Percentiles rank a stretch among this genome's conserved stretches.
These are phyloP conservation scores for Pythium insidiosum DNA, from an alignment of 352 stramenopile genomes.

Conservation along the genomic window DNA sequence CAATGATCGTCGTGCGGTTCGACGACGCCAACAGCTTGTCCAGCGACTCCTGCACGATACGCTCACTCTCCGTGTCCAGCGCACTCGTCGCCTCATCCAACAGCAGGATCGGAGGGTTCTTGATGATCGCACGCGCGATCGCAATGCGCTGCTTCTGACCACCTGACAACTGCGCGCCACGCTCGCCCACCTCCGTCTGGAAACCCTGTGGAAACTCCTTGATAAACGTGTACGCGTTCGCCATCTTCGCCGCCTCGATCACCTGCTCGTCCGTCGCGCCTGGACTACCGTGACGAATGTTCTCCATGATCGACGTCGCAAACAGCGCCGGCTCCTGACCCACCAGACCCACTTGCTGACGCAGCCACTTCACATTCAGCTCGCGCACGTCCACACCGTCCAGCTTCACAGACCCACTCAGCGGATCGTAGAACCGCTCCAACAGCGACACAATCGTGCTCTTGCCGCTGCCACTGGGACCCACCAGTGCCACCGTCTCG, in stretches of 20 bases:
- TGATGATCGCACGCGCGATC: slow-evolving; percentile 87
- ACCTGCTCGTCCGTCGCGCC: slow-evolving; percentile 5
- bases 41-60: slow-evolving; percentile 88
- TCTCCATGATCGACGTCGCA: slow-evolving; percentile 15
- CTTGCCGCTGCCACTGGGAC: slow-evolving; percentile 50
- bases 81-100: slow-evolving; percentile 83
- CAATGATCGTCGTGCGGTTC: slow-evolving; percentile 75
- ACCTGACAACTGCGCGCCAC: slow-evolving; percentile 77
- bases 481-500: slow-evolving; percentile 31
- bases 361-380: slow-evolving; percentile 67
- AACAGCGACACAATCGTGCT: slow-evolving; percentile 83
- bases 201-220: slow-evolving; percentile 68
- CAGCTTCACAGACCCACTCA: slow-evolving; percentile 9
- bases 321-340: slow-evolving; percentile 62
- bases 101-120: slow-evolving; percentile 75
- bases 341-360: slow-evolving; percentile 80
- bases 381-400: slow-evolving; percentile 30
- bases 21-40: slow-evolving; percentile 36
- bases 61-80: slow-evolving; percentile 64
- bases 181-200: slow-evolving; percentile 84
- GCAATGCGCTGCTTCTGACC: slow-evolving; percentile 94
- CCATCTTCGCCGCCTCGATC: slow-evolving; percentile 3
- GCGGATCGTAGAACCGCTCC: slow-evolving; percentile 88
- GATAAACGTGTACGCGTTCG: slow-evolving; percentile 59
- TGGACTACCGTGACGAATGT: slow-evolving; percentile 5